Percentiles rank a stretch among this genome's conserved stretches.
Conservation (phyloP, 2,329 filamentous ascomycete species). For the Sarocladiaceae sp. region DNA sequence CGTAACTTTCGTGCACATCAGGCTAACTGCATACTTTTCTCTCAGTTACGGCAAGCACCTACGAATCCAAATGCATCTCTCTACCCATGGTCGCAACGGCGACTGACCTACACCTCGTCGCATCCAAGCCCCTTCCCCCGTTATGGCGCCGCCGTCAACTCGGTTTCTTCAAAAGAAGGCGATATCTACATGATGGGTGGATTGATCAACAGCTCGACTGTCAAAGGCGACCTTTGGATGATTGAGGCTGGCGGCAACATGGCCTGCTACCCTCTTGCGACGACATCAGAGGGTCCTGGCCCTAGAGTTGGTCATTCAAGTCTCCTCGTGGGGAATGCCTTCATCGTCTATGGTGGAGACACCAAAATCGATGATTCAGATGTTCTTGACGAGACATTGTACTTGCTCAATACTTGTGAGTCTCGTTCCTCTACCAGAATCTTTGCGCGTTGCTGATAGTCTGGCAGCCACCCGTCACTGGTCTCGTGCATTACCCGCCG, state of each 20-base stretch:
- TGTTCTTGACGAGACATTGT: slow-evolving; percentile 87
- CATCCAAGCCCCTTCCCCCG: slow-evolving; percentile 86
- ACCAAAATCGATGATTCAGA: slow-evolving; percentile 95
- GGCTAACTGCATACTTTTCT: slow-evolving; percentile 7
- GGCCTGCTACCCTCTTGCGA: slow-evolving; percentile 85
- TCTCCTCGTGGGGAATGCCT: slow-evolving; percentile 92
- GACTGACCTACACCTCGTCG: slow-evolving; percentile 75
- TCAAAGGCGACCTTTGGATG: slow-evolving; percentile 97
- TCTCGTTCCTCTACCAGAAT: slow-evolving; percentile 21
- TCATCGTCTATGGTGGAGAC: slow-evolving; percentile 97
- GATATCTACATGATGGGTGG: slow-evolving; percentile 98
- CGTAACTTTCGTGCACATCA: background rate
- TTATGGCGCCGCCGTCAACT: slow-evolving; percentile 95
- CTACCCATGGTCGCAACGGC: slow-evolving; percentile 93
- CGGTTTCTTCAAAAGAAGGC: slow-evolving; percentile 88
- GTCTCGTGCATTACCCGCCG: slow-evolving; percentile 87
- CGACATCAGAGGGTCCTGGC: slow-evolving; percentile 88
- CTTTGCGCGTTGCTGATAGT: slow-evolving; percentile 3
- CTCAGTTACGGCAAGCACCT: slow-evolving; percentile 21
- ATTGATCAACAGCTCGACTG: slow-evolving; percentile 86
- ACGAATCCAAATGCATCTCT: slow-evolving; percentile 62
- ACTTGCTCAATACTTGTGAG: slow-evolving; percentile 95
- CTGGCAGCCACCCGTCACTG: slow-evolving; percentile 85
- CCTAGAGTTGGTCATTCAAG: slow-evolving; percentile 92
- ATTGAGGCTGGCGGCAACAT: slow-evolving; percentile 84